A percentile compares a stretch with the other conserved stretches of the same genome.
These are phyloP conservation scores for Agrocybe chaxingu DNA, from an alignment of 768 basidiomycete genomes.

Conservation along the genomic window DNA sequence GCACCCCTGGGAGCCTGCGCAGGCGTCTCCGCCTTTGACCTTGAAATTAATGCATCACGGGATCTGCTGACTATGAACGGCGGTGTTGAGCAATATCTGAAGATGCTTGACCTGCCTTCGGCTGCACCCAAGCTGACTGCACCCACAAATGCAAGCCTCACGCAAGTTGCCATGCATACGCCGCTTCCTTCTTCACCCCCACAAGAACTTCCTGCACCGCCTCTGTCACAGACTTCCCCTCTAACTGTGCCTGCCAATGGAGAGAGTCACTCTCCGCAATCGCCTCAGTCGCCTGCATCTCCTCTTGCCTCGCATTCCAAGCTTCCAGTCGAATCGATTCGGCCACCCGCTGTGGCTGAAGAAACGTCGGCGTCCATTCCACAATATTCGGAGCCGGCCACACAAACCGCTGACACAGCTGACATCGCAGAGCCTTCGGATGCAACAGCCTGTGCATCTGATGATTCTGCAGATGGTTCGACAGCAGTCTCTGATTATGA, in stretches of 20 bases:
- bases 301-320: constrained; percentile 8
- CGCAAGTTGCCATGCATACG: not conserved
- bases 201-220: constrained; percentile 5
- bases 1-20: constrained; percentile 31
- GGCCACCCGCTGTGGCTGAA: too few relatives aligned
- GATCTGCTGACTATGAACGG: constrained; percentile 61
- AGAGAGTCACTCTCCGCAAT: constrained; percentile 4
- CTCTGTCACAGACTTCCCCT: constrained; percentile 9
- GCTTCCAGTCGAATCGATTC: not conserved
- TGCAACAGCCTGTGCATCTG: too few relatives aligned
- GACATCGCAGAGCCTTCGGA: too few relatives aligned
- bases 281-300: constrained; percentile 1
- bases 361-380: too few relatives aligned
- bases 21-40: constrained; percentile 67
- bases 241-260: constrained; percentile 2
- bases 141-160: not conserved
- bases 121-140: constrained; percentile 1
- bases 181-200: constrained; percentile 3
- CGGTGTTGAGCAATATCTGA: constrained; percentile 66
- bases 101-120: constrained; percentile 40
- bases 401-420: too few relatives aligned
- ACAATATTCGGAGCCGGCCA: too few relatives aligned
- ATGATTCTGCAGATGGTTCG: too few relatives aligned
- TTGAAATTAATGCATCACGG: constrained; percentile 57
- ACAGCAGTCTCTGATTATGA: constrained; percentile 1